Base-by-base conservation (phyloP, 805 yeast species). In the Saccharomycopsis sp. region DNA sequence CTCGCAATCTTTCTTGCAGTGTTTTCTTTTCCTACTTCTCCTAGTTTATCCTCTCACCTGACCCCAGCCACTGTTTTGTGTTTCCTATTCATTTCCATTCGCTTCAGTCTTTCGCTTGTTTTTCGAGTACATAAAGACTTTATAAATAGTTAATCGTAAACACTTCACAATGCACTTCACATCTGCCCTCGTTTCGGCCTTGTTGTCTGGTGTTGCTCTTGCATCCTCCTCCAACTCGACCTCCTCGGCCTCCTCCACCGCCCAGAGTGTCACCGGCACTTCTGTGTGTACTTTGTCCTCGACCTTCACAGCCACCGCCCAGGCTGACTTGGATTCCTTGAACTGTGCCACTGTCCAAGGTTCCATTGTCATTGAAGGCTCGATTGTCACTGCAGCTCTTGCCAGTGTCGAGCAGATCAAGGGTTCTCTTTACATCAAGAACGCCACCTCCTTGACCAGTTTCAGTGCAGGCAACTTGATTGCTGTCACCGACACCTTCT, bases 401-500 rank as follows among this genome's bases (percentile, higher is more conserved):
- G 85, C 86, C 69, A 89, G 87, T 64, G 87, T 91, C 65, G 70
- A 85, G 75, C 83, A 81, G 68, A 75, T 94, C 66, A 82, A 82
- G 69, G 99, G 98, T 76, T 80, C 83, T 67, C 77, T 94, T 69
- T 73, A 70, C 54, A 76, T 89, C 68, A 74, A 69, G 70, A 86
- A 87, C 70, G 87, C 91, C 63, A 78, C 89, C 48, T 63, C 70
- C 56, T 80, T 92, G 69, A 65, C 76, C 57, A 66, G 83, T 41
- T 78, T 94, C 74, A 72, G 85, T 66, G 98, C 98, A 57, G 94
- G 94, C 70, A 71, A 80, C 63, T 80, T 94, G 69, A 77, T 82
- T 68, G 80, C 83, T 66, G 85, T 94, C 70, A 79, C 90, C 58
- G 95, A 89, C 69, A 74, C 79, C 63, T 80, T 94, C 66, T 72